Evolutionary conservation across 2,329 filamentous ascomycete genomes (phyloP), one percentile per base, ranked within the genome.

Genomic region (Neopestalotiopsis sp.): DNA sequence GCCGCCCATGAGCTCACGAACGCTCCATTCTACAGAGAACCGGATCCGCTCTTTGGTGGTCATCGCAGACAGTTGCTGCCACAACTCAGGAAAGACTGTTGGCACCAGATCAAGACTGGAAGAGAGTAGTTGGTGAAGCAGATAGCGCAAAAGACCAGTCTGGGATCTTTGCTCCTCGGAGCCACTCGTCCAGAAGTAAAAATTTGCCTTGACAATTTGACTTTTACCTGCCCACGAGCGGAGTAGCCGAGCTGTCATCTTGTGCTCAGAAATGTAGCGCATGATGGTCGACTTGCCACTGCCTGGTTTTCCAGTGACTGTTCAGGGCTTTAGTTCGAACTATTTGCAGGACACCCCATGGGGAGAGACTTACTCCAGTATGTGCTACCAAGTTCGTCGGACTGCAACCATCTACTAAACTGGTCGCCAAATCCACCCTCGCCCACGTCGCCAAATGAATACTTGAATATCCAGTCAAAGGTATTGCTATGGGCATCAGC

Each of bases 251-350:
- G 10, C 71, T 4, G 42, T 72, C 28, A 0, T 72, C 0, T 62
- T 56, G 24, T 79, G 76, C 3, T 75, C 72, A 0, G 73, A 76
- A 13, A 83, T 74, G 45, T 80, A 79, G 24, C 81, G 80, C 75
- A 84, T 84, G 1, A 85, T 75, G 0, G 83, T 84, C 0, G 82
- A 84, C 69, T 86, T 86, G 0, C 84, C 84, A 0, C 81, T 82
- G 0, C 84, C 84, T 3, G 84, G 79, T 42, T 84, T 82, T 1
- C 81, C 81, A 1, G 77, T 81, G 49, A 83, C 68, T 69, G 30
- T 64, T 49, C 28, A 13, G 12, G 42, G 5, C 20, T 17, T 38
- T 17, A 17, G 12, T 24, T 14, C 7, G 24, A 38, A 38, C 10
- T 7, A 7, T 2, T 28, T 3, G 24, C 4, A 9, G 7, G n/a